phyloP scores from a whole-genome alignment of 2,329 filamentous ascomycete species.

The Stachybotrys elegans region DNA sequence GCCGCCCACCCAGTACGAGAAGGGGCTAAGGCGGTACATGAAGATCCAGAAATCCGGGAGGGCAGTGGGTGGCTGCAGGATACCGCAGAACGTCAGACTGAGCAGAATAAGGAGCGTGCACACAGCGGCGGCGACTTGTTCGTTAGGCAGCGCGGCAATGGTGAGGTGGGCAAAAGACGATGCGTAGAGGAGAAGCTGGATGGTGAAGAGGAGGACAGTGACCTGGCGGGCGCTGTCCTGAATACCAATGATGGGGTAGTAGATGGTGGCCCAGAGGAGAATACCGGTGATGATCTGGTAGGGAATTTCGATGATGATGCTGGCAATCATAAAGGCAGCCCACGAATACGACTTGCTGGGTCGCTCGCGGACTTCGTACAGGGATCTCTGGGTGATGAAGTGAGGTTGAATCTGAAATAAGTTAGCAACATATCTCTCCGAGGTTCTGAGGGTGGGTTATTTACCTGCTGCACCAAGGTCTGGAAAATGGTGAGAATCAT shows the following conservation, averaged over 20 bases:
- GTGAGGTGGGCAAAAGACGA: slow-evolving; percentile 63
- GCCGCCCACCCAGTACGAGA: slow-evolving; percentile 60
- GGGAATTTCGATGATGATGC: slow-evolving; percentile 61
- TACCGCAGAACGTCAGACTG: slow-evolving; percentile 52
- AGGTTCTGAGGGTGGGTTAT: neutral
- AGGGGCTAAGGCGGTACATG: slow-evolving; percentile 61
- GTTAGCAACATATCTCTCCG: neutral
- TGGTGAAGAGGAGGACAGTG: slow-evolving; percentile 55
- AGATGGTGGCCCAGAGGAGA: slow-evolving; percentile 55
- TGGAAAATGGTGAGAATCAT: neutral
- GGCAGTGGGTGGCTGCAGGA: slow-evolving; percentile 47
- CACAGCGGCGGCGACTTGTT: slow-evolving; percentile 58
- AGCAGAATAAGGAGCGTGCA: slow-evolving; percentile 52
- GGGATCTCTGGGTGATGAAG: neutral
- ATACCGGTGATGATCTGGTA: slow-evolving; percentile 58
- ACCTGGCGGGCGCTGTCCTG: slow-evolving; percentile 47
- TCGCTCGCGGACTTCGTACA: neutral
- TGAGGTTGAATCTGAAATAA: neutral
- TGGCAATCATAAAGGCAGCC: slow-evolving; percentile 61
- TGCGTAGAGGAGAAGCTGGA: slow-evolving; percentile 60
- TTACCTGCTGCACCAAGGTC: neutral
- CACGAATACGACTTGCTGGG: slow-evolving; percentile 48
- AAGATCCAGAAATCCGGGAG: slow-evolving; percentile 68
- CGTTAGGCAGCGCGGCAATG: slow-evolving; percentile 60
- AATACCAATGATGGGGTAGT: slow-evolving; percentile 48